Conservation (phyloP, 371 early-diverging fungal species). For the Blakeslea trispora region DNA sequence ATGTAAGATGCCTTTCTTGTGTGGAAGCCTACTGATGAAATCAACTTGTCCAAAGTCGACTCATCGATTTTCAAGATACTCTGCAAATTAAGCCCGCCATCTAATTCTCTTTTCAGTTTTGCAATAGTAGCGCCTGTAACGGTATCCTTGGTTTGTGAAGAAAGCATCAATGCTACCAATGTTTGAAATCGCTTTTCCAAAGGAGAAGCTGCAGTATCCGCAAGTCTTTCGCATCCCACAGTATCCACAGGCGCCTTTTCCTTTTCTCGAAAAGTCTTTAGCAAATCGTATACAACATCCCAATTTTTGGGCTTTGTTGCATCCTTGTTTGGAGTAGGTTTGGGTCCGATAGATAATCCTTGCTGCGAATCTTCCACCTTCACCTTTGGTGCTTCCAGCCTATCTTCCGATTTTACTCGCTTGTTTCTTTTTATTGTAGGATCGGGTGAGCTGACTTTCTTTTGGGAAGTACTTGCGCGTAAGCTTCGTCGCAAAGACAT, state of each 20-base stretch:
- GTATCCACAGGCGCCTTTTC: conserved; percentile 93
- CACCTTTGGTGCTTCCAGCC: not conserved
- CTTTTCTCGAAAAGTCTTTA: conserved; percentile 62
- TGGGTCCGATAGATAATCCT: not conserved
- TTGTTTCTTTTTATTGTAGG: not conserved
- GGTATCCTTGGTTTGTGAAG: conserved; percentile 96
- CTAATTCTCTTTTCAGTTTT: conserved; percentile 62
- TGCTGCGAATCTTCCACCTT: not conserved
- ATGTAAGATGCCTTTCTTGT: conserved; percentile 82
- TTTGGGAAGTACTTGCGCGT: not conserved
- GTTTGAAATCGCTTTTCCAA: conserved; percentile 84
- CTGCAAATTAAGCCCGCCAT: conserved; percentile 66
- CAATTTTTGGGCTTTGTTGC: conserved; percentile 48
- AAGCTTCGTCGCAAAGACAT: conserved; percentile 15
- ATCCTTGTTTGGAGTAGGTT: conserved; percentile 25
- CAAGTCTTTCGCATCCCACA: conserved; percentile 89
- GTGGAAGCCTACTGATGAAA: conserved; percentile 92
- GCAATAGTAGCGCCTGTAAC: conserved; percentile 81
- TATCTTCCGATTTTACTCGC: not conserved
- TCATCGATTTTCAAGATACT: conserved; percentile 60
- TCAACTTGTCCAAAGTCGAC: conserved; percentile 67
- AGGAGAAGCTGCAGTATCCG: conserved; percentile 42
- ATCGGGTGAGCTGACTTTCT: not conserved
- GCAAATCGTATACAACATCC: conserved; percentile 63
- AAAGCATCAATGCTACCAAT: conserved; percentile 90